Percentiles rank a stretch among this genome's conserved stretches.
phyloP scores from a whole-genome alignment of 78 protist species.

The slime mould (Dictyostelium discoideum) region DNA sequence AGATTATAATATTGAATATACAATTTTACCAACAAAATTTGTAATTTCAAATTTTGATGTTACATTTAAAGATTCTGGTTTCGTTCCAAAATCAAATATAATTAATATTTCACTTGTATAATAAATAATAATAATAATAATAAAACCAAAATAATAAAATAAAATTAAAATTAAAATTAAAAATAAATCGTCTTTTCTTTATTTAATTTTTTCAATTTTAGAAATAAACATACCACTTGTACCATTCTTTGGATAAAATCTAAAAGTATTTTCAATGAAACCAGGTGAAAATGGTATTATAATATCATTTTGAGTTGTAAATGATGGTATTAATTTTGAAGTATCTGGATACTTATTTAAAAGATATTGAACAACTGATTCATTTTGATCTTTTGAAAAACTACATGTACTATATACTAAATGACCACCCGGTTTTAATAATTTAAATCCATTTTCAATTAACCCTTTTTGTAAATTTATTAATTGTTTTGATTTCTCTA shows the following conservation, averaged over 20 bases:
- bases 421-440: conserved; percentile 76
- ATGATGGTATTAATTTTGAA: conserved; percentile 48
- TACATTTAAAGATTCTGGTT: conserved; percentile 44
- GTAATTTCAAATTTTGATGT: conserved; percentile 36
- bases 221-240: conserved; percentile 81
- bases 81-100: conserved; percentile 26
- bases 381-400: conserved; percentile 80
- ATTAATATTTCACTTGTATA: conserved; percentile 14
- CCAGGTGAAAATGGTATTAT: conserved; percentile 45
- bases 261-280: conserved; percentile 47
- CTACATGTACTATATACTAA: conserved; percentile 88
- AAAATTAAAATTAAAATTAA: neutral
- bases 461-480: conserved; percentile 56
- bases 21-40: neutral
- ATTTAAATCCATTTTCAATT: conserved; percentile 69
- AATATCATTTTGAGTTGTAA: neutral
- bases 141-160: neutral
- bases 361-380: conserved; percentile 72
- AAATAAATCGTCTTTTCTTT: neutral
- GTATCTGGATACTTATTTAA: conserved; percentile 15
- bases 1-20: conserved; percentile 24
- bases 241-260: conserved; percentile 81
- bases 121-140: neutral
- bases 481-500: conserved; percentile 14
- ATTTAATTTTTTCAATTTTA: conserved; percentile 29